Conservation (phyloP, 805 yeast species). For the Pichia cabralensis region DNA sequence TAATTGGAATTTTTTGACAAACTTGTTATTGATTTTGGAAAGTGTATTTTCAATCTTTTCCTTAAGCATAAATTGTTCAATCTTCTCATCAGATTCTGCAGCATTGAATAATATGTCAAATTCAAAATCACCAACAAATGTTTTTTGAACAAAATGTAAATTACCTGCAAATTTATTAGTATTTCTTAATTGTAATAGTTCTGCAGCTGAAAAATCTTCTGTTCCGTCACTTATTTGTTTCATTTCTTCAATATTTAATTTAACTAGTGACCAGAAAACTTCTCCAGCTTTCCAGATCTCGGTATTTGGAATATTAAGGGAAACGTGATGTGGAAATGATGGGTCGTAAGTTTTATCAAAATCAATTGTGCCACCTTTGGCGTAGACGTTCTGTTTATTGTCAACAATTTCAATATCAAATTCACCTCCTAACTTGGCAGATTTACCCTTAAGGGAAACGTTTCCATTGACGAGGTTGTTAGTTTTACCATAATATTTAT, state of each 20-base stretch:
- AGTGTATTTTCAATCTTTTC: conserved; percentile 26
- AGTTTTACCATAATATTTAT: conserved; percentile 12
- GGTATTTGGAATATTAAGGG: conserved; percentile 55
- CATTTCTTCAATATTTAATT: conserved; percentile 50
- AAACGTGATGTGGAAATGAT: conserved; percentile 49
- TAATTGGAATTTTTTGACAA: conserved; percentile 39
- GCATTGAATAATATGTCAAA: conserved; percentile 58
- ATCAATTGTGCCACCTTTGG: conserved; percentile 20
- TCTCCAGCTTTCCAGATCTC: conserved; percentile 74
- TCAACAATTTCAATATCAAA: conserved; percentile 55
- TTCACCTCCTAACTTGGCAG: conserved; percentile 53
- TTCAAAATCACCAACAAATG: conserved; percentile 64
- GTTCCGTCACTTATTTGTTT: conserved; percentile 14
- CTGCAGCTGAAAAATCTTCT: conserved; percentile 32
- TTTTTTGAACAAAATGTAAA: conserved; percentile 68
- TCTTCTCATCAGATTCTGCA: conserved; percentile 31
- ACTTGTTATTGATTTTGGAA: conserved; percentile 40
- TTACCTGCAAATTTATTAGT: conserved; percentile 58
- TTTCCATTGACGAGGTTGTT: conserved; percentile 27
- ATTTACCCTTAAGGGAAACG: conserved; percentile 37
- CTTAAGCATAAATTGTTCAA: conserved; percentile 29
- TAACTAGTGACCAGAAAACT: conserved; percentile 56
- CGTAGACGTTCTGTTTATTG: conserved; percentile 37
- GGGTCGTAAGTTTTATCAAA: conserved; percentile 43
- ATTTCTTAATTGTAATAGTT: conserved; percentile 48